Percentiles rank a stretch among this genome's conserved stretches.
Conservation (phyloP, 2,329 filamentous ascomycete species). For the Xylariaceae sp. region DNA sequence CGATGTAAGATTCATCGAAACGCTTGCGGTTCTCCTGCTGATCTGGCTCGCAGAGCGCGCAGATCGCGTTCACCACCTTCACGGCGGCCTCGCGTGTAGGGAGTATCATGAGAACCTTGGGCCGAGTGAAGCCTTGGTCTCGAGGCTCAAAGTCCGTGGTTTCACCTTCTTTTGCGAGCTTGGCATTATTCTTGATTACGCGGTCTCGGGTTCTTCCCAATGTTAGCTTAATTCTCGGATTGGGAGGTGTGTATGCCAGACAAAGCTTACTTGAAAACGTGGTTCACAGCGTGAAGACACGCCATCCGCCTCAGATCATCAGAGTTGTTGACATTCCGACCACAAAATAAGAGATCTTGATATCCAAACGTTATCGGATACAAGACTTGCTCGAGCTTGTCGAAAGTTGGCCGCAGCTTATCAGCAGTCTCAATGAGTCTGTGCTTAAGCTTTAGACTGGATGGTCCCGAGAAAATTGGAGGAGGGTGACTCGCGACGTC, state of each 20-base stretch:
- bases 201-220: slow-evolving; percentile 67
- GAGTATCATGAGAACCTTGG: slow-evolving; percentile 85
- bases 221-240: background rate
- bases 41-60: slow-evolving; percentile 69
- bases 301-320: slow-evolving; percentile 63
- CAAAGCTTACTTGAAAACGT: slow-evolving; percentile 69
- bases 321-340: slow-evolving; percentile 64
- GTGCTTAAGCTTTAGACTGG: slow-evolving; percentile 61
- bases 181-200: slow-evolving; percentile 87
- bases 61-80: slow-evolving; percentile 70
- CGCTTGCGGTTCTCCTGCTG: slow-evolving; percentile 94
- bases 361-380: slow-evolving; percentile 75
- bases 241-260: background rate
- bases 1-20: slow-evolving; percentile 77
- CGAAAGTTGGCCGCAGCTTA: slow-evolving; percentile 52
- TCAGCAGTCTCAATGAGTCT: slow-evolving; percentile 54
- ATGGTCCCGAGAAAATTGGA: slow-evolving; percentile 35
- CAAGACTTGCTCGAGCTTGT: slow-evolving; percentile 57
- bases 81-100: slow-evolving; percentile 85
- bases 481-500: slow-evolving; percentile 32
- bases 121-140: slow-evolving; percentile 92
- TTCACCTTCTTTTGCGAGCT: slow-evolving; percentile 60
- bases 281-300: slow-evolving; percentile 83
- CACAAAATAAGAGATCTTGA: slow-evolving; percentile 71
- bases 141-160: slow-evolving; percentile 66